Evolutionary conservation across 495 filamentous ascomycete genomes (phyloP).

Genomic region (Penicillium canescens): DNA sequence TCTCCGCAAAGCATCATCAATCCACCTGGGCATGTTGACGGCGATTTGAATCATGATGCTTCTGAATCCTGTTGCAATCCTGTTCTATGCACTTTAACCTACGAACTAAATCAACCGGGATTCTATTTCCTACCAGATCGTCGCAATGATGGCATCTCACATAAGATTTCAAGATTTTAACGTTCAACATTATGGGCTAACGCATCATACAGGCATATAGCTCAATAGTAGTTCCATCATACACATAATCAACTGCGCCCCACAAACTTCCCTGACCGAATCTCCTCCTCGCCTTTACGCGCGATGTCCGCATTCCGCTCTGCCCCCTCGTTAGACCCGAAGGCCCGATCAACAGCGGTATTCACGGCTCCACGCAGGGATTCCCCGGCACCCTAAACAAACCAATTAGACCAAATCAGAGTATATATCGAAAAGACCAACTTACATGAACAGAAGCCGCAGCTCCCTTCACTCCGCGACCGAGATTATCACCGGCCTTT

Average conservation of each 20-base stretch:
- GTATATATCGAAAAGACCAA: not conserved
- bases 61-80: too few relatives aligned
- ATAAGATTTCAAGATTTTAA: not conserved
- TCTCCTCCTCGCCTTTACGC: conserved; percentile 36
- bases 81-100: too few relatives aligned
- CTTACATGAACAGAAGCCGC: conserved; percentile 41
- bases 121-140: too few relatives aligned
- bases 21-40: not conserved
- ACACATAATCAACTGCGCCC: too few relatives aligned
- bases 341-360: conserved; percentile 39
- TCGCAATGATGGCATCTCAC: not conserved
- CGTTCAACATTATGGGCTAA: too few relatives aligned
- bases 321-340: conserved; percentile 38
- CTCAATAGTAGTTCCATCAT: too few relatives aligned
- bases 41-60: too few relatives aligned
- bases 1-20: not conserved
- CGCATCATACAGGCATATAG: too few relatives aligned
- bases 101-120: too few relatives aligned
- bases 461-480: conserved; percentile 21
- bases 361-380: conserved; percentile 42
- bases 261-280: conserved; percentile 12
- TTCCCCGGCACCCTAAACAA: conserved; percentile 40
- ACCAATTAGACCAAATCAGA: not conserved
- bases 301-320: conserved; percentile 40
- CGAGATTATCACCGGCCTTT: conserved; percentile 6